These are phyloP conservation scores for Monosporozyma siamensis DNA, from an alignment of 805 yeast species.

Conservation along the genomic window DNA sequence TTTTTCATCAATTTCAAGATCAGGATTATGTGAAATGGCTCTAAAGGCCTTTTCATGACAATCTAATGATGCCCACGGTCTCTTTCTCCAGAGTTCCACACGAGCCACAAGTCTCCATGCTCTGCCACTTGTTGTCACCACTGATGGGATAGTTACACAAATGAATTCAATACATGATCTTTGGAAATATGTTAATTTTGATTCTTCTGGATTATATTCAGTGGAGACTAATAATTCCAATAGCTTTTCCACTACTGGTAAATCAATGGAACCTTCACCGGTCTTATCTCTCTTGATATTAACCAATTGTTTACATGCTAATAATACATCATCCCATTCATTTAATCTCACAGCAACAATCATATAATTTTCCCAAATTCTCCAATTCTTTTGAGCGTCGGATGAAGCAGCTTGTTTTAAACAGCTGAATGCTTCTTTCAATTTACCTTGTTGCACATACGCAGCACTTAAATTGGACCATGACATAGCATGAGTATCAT, in stretches of 20 bases:
- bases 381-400: constrained; percentile 69
- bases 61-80: constrained; percentile 82
- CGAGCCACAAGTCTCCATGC: constrained; percentile 79
- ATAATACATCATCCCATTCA: constrained; percentile 84
- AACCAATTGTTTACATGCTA: constrained; percentile 60
- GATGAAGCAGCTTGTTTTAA: constrained; percentile 70
- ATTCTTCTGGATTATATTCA: constrained; percentile 36
- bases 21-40: constrained; percentile 56
- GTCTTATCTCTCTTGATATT: constrained; percentile 44
- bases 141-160: constrained; percentile 57
- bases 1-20: constrained; percentile 47
- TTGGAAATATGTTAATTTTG: constrained; percentile 52
- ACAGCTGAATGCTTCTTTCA: constrained; percentile 77
- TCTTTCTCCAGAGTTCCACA: constrained; percentile 77
- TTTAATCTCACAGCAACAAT: constrained; percentile 69
- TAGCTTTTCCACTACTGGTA: constrained; percentile 65
- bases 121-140: constrained; percentile 50
- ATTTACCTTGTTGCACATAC: constrained; percentile 51
- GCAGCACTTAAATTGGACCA: constrained; percentile 93
- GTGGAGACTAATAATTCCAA: constrained; percentile 52
- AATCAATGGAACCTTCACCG: constrained; percentile 61
- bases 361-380: constrained; percentile 81
- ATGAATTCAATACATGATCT: constrained; percentile 59
- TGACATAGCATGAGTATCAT: constrained; percentile 68
- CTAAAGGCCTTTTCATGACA: constrained; percentile 82